Conservation (phyloP, 2,329 filamentous ascomycete genomes). For the Apiospora aurea region DNA sequence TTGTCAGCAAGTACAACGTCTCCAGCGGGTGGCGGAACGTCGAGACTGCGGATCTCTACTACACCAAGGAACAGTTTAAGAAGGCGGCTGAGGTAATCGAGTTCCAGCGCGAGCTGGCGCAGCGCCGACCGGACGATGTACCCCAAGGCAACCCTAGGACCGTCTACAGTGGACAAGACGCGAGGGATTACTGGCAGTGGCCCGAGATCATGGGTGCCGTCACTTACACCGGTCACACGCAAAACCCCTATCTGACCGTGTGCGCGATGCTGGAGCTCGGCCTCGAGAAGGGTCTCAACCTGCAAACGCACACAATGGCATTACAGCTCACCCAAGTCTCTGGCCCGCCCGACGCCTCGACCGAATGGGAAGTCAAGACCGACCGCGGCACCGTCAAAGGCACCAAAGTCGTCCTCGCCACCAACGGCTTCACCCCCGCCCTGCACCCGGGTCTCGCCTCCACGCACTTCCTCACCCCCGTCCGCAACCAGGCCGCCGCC, state of each 20-base stretch:
- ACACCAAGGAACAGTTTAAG: not conserved
- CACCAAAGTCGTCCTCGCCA: not conserved
- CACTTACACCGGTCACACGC: not conserved
- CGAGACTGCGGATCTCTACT: conserved; percentile 15
- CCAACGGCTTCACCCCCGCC: conserved; percentile 7
- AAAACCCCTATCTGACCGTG: conserved; percentile 25
- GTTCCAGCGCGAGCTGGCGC: not conserved
- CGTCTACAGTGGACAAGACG: not conserved
- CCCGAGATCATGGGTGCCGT: not conserved
- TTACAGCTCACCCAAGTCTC: conserved; percentile 10
- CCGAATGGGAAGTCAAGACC: not conserved
- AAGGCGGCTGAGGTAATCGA: not conserved
- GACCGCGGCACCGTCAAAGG: conserved; percentile 16
- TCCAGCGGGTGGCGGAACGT: not conserved
- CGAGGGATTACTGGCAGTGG: conserved; percentile 9
- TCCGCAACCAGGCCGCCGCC: not conserved
- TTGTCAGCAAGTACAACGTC: not conserved
- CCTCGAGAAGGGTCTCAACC: conserved; percentile 26
- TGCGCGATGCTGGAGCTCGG: conserved; percentile 26
- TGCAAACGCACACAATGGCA: conserved; percentile 11
- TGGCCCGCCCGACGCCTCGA: not conserved
- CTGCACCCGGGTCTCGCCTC: conserved; percentile 7
- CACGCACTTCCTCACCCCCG: not conserved
- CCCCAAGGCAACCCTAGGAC: not conserved
- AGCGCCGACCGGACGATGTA: not conserved